A percentile compares a stretch with the other conserved stretches of the same genome.
Evolutionary conservation across 2,329 filamentous ascomycete species (phyloP).

Genomic region (Phialocephala sp.): DNA sequence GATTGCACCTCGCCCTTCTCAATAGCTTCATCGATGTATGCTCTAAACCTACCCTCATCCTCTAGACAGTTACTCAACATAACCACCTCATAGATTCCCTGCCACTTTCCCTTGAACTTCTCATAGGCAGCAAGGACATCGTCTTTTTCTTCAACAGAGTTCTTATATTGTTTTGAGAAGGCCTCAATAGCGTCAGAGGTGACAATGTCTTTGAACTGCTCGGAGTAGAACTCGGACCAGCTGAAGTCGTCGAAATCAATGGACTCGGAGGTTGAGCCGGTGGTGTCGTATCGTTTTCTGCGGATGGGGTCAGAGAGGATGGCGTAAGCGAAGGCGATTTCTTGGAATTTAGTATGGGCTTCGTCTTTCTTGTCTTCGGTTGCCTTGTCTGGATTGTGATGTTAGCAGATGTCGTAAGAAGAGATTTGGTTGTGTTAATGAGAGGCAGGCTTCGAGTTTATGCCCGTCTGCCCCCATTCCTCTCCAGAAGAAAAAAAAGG

Average conservation of each 20-base stretch:
- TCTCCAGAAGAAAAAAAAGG: neutral
- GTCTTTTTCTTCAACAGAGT: constrained; percentile 80
- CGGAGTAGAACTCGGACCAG: constrained; percentile 89
- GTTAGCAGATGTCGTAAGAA: neutral
- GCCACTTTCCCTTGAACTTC: constrained; percentile 75
- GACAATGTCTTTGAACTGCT: constrained; percentile 80
- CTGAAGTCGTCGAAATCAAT: constrained; percentile 80
- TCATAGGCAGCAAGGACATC: constrained; percentile 81
- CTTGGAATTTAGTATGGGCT: constrained; percentile 84
- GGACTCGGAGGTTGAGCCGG: constrained; percentile 85
- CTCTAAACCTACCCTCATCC: constrained; percentile 85
- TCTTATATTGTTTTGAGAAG: constrained; percentile 81
- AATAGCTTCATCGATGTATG: constrained; percentile 83
- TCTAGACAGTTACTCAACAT: constrained; percentile 85
- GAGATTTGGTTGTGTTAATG: neutral
- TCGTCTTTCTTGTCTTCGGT: constrained; percentile 67
- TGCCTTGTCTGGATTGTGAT: constrained; percentile 72
- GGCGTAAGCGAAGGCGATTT: constrained; percentile 91
- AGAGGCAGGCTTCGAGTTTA: neutral
- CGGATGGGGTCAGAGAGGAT: constrained; percentile 84
- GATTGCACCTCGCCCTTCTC: constrained; percentile 67
- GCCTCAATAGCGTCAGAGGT: constrained; percentile 75
- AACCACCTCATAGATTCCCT: constrained; percentile 76
- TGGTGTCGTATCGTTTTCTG: constrained; percentile 86
- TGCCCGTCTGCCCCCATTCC: neutral